A percentile compares a stretch with the other conserved stretches of the same genome.
phyloP scores from a whole-genome alignment of 2,329 filamentous ascomycete species.

The Furcasterigmium sp. region DNA sequence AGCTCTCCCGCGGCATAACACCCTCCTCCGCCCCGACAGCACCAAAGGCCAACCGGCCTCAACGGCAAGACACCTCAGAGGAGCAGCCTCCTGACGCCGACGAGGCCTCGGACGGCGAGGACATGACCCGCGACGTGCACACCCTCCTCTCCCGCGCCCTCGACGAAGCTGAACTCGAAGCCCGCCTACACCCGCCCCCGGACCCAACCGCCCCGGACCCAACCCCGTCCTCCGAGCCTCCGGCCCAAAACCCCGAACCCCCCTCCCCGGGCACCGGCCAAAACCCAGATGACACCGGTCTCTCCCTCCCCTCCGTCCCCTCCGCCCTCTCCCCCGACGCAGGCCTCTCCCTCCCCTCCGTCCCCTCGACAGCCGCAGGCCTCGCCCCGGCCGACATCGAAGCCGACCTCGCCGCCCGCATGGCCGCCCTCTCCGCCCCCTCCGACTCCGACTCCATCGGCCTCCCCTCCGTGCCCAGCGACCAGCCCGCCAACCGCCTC shows the following conservation, averaged over 20 bases:
- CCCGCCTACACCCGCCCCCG: conserved; percentile 6
- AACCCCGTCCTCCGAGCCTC: background rate
- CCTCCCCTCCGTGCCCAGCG: conserved; percentile 45
- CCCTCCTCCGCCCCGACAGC: background rate
- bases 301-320: conserved; percentile 43
- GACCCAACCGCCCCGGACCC: background rate
- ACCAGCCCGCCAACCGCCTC: conserved; percentile 37
- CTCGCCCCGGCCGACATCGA: conserved; percentile 26
- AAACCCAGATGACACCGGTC: background rate
- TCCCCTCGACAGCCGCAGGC: conserved; percentile 30
- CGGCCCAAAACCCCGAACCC: background rate
- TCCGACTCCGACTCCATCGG: conserved; percentile 22
- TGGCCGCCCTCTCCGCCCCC: conserved; percentile 43
- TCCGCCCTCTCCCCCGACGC: conserved; percentile 15
- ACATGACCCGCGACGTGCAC: conserved; percentile 38
- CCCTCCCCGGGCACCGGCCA: conserved; percentile 1
- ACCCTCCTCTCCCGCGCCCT: conserved; percentile 38
- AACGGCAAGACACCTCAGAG: background rate
- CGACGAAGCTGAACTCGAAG: conserved; percentile 38
- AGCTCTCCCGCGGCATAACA: conserved; percentile 26
- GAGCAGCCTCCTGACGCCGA: conserved; percentile 14
- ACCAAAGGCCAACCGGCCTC: conserved; percentile 1
- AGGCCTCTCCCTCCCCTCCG: conserved; percentile 28
- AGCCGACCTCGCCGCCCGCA: conserved; percentile 43
- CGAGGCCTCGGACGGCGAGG: conserved; percentile 46